These are phyloP conservation scores for Cyberlindnera nakhonratchasimensis DNA, from an alignment of 805 yeast species.

Conservation along the genomic window DNA sequence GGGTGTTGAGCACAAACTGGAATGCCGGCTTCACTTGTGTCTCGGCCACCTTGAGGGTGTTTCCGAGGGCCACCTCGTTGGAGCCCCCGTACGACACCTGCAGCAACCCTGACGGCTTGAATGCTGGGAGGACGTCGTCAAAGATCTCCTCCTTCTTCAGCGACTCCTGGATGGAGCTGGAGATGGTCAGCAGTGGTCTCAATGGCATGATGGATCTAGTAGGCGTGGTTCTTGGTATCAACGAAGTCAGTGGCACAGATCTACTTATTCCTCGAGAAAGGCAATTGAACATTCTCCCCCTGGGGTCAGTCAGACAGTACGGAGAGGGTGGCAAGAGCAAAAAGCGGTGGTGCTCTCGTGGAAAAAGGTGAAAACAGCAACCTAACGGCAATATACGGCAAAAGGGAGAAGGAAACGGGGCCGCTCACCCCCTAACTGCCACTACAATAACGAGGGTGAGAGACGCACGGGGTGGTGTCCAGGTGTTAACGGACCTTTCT, in stretches of 20 bases:
- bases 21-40: slow-evolving; percentile 68
- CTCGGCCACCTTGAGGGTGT: slow-evolving; percentile 57
- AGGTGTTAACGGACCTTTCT: no score
- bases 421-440: not conserved
- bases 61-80: slow-evolving; percentile 74
- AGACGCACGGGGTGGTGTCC: no score
- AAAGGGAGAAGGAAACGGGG: not conserved
- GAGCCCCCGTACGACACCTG: slow-evolving; percentile 59
- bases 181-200: slow-evolving; percentile 27
- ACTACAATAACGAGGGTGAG: no score
- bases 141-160: slow-evolving; percentile 39
- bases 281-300: slow-evolving; percentile 4
- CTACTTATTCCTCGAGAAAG: slow-evolving; percentile 1
- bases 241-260: not conserved
- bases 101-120: slow-evolving; percentile 38
- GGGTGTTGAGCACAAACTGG: slow-evolving; percentile 49
- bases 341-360: not conserved
- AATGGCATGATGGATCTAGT: slow-evolving; percentile 19
- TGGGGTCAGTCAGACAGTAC: not conserved
- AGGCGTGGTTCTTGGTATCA: no score
- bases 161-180: slow-evolving; percentile 33
- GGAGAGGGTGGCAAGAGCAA: not conserved
- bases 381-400: no score
- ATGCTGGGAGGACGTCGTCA: slow-evolving; percentile 38
- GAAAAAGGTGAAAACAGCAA: not conserved